Base-by-base conservation (phyloP, 1,139 yeast genomes). In the Arxiozyma bovina region DNA sequence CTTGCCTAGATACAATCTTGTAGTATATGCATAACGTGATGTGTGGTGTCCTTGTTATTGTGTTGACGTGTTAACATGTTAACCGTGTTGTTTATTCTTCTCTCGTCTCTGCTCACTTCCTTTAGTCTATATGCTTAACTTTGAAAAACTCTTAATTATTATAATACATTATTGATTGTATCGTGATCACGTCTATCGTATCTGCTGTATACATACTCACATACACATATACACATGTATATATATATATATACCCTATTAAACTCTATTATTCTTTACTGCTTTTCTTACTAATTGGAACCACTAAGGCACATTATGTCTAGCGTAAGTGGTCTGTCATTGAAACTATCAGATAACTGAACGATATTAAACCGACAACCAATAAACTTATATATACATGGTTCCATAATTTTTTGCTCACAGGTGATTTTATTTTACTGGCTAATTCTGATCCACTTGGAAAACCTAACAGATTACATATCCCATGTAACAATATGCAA, bases 401-500 rank as follows among this genome's bases (percentile, higher is more conserved):
- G 21, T 22, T 6, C 45, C 45, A 48, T 18, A 12, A 17, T 23
- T 8, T 22, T 18, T 20, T 22, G 23, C 12, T 27, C 44, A n/a
- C 4, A 27, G 9, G 38, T 3, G 47, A 45, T 7, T n/a, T 27
- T 22, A 45, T n/a, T 3, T 25, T 17, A 11, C 3, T 20, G 1
- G 59, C 56, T 50, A 54, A 59, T 51, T 63, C 59, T 4, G 70
- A 63, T 5, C 58, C 60, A 18, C 56, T 66, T 0, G 98, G 99
- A 50, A 91, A 78, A 0, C 96, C 96, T 72, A 87, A 74, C 55
- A 79, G 70, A 67, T 93, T 93, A 70, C 98, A 91, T 53, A 85
- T 76, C 1, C 78, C 64, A 66, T 93, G 99, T 2, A 82, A 80
- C 1, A 77, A 67, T 20, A 86, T 73, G 42, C 87, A 77, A 27